phyloP scores from a whole-genome alignment of 495 filamentous ascomycete species.

The Tuber aestivum region DNA sequence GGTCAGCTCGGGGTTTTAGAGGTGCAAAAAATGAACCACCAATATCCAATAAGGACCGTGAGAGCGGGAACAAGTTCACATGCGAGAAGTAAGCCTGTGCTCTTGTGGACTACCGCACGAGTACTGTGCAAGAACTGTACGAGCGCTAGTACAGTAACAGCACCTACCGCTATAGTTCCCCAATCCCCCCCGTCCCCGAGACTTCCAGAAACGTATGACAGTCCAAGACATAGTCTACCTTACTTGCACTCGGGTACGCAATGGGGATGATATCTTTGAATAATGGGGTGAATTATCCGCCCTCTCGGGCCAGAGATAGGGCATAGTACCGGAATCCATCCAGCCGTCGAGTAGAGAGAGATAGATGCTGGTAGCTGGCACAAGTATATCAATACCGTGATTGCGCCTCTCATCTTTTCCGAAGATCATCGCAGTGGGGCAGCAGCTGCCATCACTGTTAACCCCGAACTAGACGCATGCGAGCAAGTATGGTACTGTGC shows the following conservation, averaged over 20 bases:
- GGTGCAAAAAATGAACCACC: not conserved
- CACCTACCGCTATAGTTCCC: too few species aligned
- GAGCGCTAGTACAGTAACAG: not conserved
- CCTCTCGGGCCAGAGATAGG: not conserved
- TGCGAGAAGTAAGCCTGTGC: not conserved
- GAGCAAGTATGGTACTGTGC: too few species aligned
- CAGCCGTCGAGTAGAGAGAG: not conserved
- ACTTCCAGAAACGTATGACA: not conserved
- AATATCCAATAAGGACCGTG: not conserved
- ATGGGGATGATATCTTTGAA: not conserved
- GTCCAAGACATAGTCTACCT: not conserved
- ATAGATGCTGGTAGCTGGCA: not conserved
- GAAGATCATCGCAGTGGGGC: not conserved
- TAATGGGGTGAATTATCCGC: not conserved
- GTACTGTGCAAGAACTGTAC: not conserved
- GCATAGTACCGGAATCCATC: too few species aligned
- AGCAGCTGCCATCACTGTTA: not conserved
- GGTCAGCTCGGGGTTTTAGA: constrained; percentile 3
- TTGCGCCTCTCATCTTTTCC: not conserved
- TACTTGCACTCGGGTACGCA: not conserved
- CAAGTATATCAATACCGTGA: not conserved
- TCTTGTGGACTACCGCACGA: not conserved
- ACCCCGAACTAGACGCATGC: not conserved
- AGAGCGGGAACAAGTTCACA: not conserved
- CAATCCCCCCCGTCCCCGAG: too few species aligned